Conservation (phyloP, 441 rosid genomes). For the Populus hybrid region DNA sequence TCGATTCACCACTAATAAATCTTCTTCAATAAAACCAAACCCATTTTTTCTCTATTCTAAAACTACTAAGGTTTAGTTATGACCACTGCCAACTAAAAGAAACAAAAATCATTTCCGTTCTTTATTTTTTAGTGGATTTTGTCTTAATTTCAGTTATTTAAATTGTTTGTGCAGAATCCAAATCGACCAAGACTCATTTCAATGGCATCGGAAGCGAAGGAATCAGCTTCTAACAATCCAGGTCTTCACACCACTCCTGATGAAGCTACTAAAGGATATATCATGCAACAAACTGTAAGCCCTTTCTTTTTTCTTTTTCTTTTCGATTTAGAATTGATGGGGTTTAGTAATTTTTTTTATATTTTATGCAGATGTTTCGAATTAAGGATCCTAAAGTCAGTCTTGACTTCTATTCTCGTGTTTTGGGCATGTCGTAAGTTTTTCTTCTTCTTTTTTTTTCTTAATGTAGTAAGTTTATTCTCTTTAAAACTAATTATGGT, state of each 20-base stretch:
- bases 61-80: constrained; percentile 13
- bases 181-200: constrained; percentile 42
- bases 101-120: not conserved
- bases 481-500: too few relatives aligned
- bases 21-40: constrained; percentile 2
- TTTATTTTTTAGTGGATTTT: not conserved
- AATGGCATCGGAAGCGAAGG: constrained; percentile 71
- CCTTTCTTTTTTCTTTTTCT: not conserved
- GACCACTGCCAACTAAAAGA: not conserved
- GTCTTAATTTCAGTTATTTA: not conserved
- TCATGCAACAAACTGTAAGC: constrained; percentile 89
- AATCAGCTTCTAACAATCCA: constrained; percentile 71
- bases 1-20: constrained; percentile 16
- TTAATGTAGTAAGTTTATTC: too few relatives aligned
- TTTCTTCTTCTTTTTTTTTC: not conserved
- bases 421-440: constrained; percentile 95
- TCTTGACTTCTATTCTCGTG: constrained; percentile 88
- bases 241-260: constrained; percentile 59
- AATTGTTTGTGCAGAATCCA: constrained; percentile 33
- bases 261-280: constrained; percentile 74
- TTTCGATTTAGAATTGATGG: not conserved
- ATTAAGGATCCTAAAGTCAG: constrained; percentile 88
- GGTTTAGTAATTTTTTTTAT: not conserved
- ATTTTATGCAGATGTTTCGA: constrained; percentile 70
- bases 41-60: constrained; percentile 20